Percentiles rank a stretch among this genome's conserved stretches.
phyloP scores from a whole-genome alignment of 1,284 basidiomycete species.

The Moniliophthora roreri region DNA sequence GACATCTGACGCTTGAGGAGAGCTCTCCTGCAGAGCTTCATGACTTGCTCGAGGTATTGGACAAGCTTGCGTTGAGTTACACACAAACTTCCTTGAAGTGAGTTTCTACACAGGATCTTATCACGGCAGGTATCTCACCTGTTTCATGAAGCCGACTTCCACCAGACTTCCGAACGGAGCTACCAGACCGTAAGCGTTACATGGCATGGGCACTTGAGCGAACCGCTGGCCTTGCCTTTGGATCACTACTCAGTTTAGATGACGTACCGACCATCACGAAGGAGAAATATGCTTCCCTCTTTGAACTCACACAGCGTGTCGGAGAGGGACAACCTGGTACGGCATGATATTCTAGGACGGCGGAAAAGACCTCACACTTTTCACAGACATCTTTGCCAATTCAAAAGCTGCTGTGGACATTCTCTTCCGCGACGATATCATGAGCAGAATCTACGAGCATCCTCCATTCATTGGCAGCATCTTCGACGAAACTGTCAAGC shows the following conservation, averaged over 20 bases:
- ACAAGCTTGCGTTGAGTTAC: background rate
- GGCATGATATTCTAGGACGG: background rate
- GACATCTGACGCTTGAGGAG: background rate
- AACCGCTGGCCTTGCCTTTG: background rate
- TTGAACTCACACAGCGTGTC: slow-evolving; percentile 1
- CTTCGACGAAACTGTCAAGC: slow-evolving; percentile 15
- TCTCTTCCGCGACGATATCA: slow-evolving; percentile 23
- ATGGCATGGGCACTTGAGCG: background rate
- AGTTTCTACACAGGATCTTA: no score
- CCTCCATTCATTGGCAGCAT: slow-evolving; percentile 18
- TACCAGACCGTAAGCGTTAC: slow-evolving; percentile 1
- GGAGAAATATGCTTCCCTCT: slow-evolving; percentile 3
- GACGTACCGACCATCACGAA: background rate
- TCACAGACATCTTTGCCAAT: background rate
- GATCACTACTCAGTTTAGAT: background rate
- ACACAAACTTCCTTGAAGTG: background rate
- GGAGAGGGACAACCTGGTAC: background rate
- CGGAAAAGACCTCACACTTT: no score
- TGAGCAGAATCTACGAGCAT: slow-evolving; percentile 20
- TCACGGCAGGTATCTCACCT: background rate
- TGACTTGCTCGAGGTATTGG: background rate
- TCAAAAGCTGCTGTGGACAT: slow-evolving; percentile 17
- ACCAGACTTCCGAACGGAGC: background rate
- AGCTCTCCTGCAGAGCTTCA: background rate
- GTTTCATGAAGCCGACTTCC: background rate